Conservation (phyloP, 129 eudicot genomes). For the Arctium lappa region DNA sequence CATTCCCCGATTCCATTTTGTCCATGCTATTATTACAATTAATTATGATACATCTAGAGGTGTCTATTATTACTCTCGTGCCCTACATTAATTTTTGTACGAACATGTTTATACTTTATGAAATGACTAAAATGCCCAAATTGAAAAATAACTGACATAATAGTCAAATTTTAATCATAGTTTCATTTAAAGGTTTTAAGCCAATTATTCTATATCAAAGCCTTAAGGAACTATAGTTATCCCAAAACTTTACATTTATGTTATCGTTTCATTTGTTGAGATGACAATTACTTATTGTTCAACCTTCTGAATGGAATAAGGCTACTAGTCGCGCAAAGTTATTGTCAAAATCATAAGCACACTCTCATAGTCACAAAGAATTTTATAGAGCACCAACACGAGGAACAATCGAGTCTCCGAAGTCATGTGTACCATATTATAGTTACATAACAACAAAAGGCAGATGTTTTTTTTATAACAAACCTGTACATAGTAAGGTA, state of each 20-base stretch:
- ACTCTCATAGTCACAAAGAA: not conserved
- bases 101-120: too few relatives aligned
- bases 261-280: not conserved
- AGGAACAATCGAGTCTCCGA: not conserved
- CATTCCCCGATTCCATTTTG: not conserved
- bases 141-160: not conserved
- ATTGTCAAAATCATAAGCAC: not conserved
- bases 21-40: not conserved
- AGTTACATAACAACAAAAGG: not conserved
- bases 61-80: not conserved
- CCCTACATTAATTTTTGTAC: not conserved
- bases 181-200: too few relatives aligned
- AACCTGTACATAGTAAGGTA: not conserved
- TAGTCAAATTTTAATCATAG: not conserved
- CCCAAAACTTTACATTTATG: not conserved
- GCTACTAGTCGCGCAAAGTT: not conserved
- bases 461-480: not conserved
- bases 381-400: not conserved
- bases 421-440: not conserved
- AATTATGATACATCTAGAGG: not conserved
- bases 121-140: not conserved
- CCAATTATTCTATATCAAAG: not conserved
- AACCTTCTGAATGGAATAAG: not conserved
- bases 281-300: not conserved
- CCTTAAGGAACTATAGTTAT: not conserved